Evolutionary conservation across 2,329 filamentous ascomycete genomes (phyloP).

Genomic region (Chrysoporthe austroafricana): DNA sequence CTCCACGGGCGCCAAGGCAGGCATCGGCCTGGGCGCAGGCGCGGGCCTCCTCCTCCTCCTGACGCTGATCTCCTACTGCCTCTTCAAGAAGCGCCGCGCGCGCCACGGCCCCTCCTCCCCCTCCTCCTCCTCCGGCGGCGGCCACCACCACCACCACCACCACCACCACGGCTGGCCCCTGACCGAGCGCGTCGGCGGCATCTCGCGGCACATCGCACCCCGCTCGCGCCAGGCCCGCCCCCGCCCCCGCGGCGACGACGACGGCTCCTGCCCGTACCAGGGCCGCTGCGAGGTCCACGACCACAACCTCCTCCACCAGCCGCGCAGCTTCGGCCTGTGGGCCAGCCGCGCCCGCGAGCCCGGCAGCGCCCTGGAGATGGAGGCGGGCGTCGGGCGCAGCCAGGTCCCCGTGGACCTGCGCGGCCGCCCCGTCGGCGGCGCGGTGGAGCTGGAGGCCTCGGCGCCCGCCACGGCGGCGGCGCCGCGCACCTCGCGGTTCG

Average conservation of each 20-base stretch:
- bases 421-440: neutral
- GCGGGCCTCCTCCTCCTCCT: neutral
- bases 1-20: neutral
- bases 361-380: neutral
- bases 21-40: neutral
- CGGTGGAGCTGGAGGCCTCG: neutral
- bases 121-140: neutral
- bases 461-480: neutral
- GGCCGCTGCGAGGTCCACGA: slow-evolving; percentile 1
- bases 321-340: neutral
- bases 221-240: neutral
- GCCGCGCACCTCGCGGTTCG: too few species aligned
- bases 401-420: slow-evolving; percentile 1
- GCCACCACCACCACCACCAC: neutral
- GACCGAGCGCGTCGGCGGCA: neutral
- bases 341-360: neutral
- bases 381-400: neutral
- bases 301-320: neutral
- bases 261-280: neutral
- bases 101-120: neutral
- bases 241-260: neutral
- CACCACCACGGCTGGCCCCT: slow-evolving; percentile 1
- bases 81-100: slow-evolving; percentile 4
- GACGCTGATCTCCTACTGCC: neutral
- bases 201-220: neutral